Conservation (phyloP, 768 basidiomycete species). For the Tricholoma bakamatsutake region DNA sequence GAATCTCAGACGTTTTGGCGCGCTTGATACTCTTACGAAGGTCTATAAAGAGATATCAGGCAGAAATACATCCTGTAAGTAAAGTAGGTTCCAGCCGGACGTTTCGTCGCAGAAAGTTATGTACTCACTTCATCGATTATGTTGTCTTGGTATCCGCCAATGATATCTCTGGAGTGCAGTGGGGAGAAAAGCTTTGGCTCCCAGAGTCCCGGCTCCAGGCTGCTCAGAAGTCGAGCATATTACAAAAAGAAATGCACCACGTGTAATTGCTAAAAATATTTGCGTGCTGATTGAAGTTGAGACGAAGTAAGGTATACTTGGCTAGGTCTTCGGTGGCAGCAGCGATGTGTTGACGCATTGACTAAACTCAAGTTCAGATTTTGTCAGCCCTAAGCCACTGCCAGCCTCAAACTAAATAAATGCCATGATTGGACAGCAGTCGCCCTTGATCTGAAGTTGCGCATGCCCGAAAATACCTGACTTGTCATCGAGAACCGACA, state of each 20-base stretch:
- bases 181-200: not conserved
- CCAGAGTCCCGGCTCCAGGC: too few relatives aligned
- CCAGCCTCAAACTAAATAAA: not conserved
- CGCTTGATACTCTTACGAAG: not conserved
- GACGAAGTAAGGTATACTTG: not conserved
- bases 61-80: not conserved
- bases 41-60: not conserved
- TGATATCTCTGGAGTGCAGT: not conserved
- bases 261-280: too few relatives aligned
- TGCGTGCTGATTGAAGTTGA: too few relatives aligned
- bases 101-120: not conserved
- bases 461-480: not conserved
- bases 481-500: not conserved
- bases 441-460: not conserved
- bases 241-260: not conserved
- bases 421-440: too few relatives aligned
- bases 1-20: not conserved
- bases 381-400: too few relatives aligned
- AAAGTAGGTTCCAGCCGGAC: not conserved
- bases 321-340: not conserved
- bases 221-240: not conserved
- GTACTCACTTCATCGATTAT: not conserved
- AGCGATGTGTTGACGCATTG: not conserved
- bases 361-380: not conserved
- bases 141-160: not conserved